Evolutionary conservation across 2,329 filamentous ascomycete genomes (phyloP).

Genomic region (Arthrobotrys conoides): DNA sequence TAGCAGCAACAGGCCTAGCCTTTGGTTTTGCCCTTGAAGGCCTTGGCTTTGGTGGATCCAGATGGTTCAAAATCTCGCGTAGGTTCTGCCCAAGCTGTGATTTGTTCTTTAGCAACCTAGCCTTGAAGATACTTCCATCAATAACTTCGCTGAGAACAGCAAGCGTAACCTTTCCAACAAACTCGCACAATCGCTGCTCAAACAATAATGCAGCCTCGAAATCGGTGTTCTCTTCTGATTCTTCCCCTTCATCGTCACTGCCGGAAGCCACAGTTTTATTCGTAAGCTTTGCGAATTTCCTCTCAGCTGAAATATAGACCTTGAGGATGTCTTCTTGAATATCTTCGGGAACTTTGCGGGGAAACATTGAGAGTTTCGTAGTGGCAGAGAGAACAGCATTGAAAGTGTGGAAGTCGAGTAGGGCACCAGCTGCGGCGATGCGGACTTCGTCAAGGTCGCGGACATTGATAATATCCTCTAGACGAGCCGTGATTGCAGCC

Average conservation of each 20-base stretch:
- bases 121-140: slow-evolving; percentile 77
- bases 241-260: slow-evolving; percentile 54
- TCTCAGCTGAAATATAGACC: slow-evolving; percentile 83
- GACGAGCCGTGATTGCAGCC: slow-evolving; percentile 64
- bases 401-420: slow-evolving; percentile 85
- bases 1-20: slow-evolving; percentile 66
- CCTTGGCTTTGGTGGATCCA: slow-evolving; percentile 71
- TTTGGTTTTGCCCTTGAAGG: slow-evolving; percentile 72
- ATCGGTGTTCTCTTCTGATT: slow-evolving; percentile 43
- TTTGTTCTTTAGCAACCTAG: slow-evolving; percentile 83
- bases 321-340: slow-evolving; percentile 78
- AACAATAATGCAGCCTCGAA: slow-evolving; percentile 67
- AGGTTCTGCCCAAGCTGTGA: slow-evolving; percentile 85
- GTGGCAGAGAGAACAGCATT: slow-evolving; percentile 79
- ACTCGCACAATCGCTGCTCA: slow-evolving; percentile 87
- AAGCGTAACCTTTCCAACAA: slow-evolving; percentile 87
- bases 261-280: slow-evolving; percentile 69
- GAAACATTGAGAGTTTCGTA: slow-evolving; percentile 66
- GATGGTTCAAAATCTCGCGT: slow-evolving; percentile 83
- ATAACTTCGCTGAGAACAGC: slow-evolving; percentile 82
- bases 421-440: slow-evolving; percentile 79
- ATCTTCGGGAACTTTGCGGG: slow-evolving; percentile 77
- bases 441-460: slow-evolving; percentile 83
- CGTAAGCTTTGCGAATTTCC: slow-evolving; percentile 79
- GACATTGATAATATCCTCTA: slow-evolving; percentile 69